Evolutionary conservation across 768 basidiomycete genomes (phyloP).

Genomic region (Baorangia bicolor): DNA sequence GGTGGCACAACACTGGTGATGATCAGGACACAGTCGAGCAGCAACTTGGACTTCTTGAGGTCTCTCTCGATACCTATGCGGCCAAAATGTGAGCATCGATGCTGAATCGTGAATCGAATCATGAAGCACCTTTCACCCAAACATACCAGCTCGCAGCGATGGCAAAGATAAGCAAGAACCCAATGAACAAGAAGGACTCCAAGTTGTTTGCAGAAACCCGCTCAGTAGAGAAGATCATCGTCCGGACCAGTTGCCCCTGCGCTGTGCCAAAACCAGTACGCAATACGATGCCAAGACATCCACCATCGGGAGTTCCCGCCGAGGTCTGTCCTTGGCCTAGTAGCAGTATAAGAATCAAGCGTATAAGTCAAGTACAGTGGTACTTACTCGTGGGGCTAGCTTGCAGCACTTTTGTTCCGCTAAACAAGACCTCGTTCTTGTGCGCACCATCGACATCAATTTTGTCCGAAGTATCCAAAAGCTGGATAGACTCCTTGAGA

Average conservation of each 20-base stretch:
- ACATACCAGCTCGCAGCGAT: conserved; percentile 98
- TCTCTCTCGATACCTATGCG: conserved; percentile 80
- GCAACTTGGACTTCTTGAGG: conserved; percentile 90
- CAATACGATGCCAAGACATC: conserved; percentile 89
- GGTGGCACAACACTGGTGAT: conserved; percentile 98
- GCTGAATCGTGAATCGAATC: not conserved
- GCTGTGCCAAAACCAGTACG: conserved; percentile 97
- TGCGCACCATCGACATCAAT: conserved; percentile 87
- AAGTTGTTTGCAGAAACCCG: conserved; percentile 94
- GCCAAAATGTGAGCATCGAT: conserved; percentile 5
- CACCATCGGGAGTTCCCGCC: conserved; percentile 81
- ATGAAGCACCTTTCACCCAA: conserved; percentile 81
- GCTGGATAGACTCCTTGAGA: conserved; percentile 91
- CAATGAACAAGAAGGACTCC: conserved; percentile 97
- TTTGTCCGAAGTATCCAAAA: conserved; percentile 69
- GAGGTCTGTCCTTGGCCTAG: conserved; percentile 35
- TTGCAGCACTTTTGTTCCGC: conserved; percentile 96
- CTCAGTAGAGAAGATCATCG: conserved; percentile 99
- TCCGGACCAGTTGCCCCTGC: conserved; percentile 94
- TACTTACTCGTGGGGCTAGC: conserved; percentile 48
- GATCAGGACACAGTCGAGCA: conserved; percentile 94
- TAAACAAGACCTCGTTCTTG: conserved; percentile 87
- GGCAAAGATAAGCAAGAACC: conserved; percentile 95
- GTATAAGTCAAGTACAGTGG: not conserved
- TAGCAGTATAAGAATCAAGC: not conserved